These are phyloP conservation scores for Coleophoma crateriformis DNA, from an alignment of 2,329 filamentous ascomycete genomes.

Conservation along the genomic window DNA sequence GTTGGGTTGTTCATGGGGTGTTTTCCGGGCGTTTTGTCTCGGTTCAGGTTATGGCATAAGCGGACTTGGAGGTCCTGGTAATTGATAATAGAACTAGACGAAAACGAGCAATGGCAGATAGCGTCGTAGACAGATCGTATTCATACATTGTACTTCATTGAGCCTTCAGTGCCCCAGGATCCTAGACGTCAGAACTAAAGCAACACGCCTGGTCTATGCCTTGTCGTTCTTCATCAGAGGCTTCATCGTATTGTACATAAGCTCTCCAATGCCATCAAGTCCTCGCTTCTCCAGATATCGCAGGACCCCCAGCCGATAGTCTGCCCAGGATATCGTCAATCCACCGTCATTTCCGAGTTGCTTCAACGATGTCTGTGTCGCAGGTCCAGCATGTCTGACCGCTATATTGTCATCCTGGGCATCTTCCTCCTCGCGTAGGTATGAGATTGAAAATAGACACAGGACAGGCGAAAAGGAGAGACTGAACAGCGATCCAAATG, in stretches of 20 bases:
- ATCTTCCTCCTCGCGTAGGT: conserved; percentile 53
- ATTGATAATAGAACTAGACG: not conserved
- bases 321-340: conserved; percentile 61
- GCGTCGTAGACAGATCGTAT: too few species aligned
- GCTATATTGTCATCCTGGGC: conserved; percentile 36
- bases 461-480: conserved; percentile 54
- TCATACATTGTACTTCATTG: too few species aligned
- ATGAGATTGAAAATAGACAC: conserved; percentile 47
- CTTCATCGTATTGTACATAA: conserved; percentile 81
- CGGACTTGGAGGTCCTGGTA: not conserved
- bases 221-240: conserved; percentile 46
- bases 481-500: conserved; percentile 46
- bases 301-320: conserved; percentile 70
- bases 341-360: conserved; percentile 62
- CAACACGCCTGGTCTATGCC: not conserved
- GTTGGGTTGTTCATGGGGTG: not conserved
- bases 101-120: too few species aligned
- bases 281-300: conserved; percentile 60
- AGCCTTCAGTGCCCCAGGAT: not conserved
- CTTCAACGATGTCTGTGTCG: conserved; percentile 61
- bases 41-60: not conserved
- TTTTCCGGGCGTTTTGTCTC: not conserved
- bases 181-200: not conserved
- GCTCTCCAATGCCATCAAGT: conserved; percentile 57
- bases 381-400: conserved; percentile 58